These are phyloP conservation scores for Rhizophagus clarus DNA, from an alignment of 192 early-diverging fungal genomes.

Conservation along the genomic window DNA sequence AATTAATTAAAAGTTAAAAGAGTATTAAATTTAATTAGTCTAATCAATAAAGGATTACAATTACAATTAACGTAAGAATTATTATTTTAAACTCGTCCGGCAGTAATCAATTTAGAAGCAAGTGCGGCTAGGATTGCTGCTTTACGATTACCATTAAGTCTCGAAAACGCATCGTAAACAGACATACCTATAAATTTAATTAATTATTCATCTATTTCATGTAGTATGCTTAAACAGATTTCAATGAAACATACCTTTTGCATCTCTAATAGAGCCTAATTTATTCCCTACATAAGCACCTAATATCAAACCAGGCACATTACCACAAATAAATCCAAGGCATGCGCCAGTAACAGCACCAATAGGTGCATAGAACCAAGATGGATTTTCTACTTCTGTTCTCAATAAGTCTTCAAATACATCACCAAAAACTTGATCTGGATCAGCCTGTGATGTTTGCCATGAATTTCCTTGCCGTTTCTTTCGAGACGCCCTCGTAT, in stretches of 20 bases:
- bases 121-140: conserved; percentile 56
- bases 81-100: not conserved
- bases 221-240: too few relatives aligned
- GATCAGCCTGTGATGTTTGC: conserved; percentile 46
- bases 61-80: not conserved
- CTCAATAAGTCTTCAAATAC: conserved; percentile 85
- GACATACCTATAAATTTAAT: conserved; percentile 45
- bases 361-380: conserved; percentile 67
- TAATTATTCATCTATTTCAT: not conserved
- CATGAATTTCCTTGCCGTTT: conserved; percentile 20
- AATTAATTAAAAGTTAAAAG: too few relatives aligned
- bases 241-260: conserved; percentile 23
- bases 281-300: conserved; percentile 50
- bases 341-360: conserved; percentile 69
- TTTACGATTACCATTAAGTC: conserved; percentile 58
- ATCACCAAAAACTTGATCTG: conserved; percentile 69
- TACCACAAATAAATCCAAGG: conserved; percentile 72
- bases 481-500: conserved; percentile 3
- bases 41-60: too few relatives aligned
- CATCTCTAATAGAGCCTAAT: conserved; percentile 42
- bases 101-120: conserved; percentile 41
- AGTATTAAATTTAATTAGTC: too few relatives aligned
- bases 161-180: conserved; percentile 60
- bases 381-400: conserved; percentile 63
- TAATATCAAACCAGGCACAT: conserved; percentile 61